phyloP scores from a whole-genome alignment of 192 early-diverging fungal genomes.

The Spinellus fusiger region DNA sequence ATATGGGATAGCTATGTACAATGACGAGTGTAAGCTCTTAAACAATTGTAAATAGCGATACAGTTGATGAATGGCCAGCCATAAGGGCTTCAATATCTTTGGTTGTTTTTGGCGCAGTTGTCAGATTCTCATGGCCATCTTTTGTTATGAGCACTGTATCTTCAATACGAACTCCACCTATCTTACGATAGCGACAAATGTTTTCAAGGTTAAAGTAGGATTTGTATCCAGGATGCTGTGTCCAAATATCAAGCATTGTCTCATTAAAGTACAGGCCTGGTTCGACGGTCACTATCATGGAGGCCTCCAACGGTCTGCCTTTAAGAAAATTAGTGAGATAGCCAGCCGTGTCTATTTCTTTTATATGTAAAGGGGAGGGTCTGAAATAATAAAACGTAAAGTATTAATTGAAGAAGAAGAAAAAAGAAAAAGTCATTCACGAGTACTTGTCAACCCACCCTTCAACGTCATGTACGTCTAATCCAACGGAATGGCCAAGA shows the following conservation, averaged over 20 bases:
- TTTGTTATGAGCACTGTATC: conserved; percentile 84
- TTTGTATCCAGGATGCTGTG: conserved; percentile 48
- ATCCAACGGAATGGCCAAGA: conserved; percentile 83
- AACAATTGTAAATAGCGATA: background rate
- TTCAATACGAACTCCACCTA: conserved; percentile 92
- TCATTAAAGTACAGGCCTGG: conserved; percentile 91
- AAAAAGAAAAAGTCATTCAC: too few species aligned
- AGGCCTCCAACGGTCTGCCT: conserved; percentile 61
- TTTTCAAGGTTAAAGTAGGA: conserved; percentile 66
- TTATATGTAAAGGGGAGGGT: too few species aligned
- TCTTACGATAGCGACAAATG: conserved; percentile 53
- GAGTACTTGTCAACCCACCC: conserved; percentile 59
- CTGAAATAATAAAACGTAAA: too few species aligned
- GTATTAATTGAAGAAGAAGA: too few species aligned
- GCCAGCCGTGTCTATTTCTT: background rate
- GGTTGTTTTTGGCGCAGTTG: conserved; percentile 71
- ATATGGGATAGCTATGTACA: too few species aligned
- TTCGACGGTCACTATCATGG: conserved; percentile 89
- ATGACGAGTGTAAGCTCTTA: background rate
- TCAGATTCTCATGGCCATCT: conserved; percentile 78
- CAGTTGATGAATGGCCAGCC: conserved; percentile 11
- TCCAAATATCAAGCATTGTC: conserved; percentile 61
- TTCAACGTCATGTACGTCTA: conserved; percentile 90
- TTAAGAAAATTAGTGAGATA: conserved; percentile 59
- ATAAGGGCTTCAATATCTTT: conserved; percentile 67